These are phyloP conservation scores for Pseudogymnoascus sp. DNA, from an alignment of 2,329 filamentous ascomycete species.

Conservation along the genomic window DNA sequence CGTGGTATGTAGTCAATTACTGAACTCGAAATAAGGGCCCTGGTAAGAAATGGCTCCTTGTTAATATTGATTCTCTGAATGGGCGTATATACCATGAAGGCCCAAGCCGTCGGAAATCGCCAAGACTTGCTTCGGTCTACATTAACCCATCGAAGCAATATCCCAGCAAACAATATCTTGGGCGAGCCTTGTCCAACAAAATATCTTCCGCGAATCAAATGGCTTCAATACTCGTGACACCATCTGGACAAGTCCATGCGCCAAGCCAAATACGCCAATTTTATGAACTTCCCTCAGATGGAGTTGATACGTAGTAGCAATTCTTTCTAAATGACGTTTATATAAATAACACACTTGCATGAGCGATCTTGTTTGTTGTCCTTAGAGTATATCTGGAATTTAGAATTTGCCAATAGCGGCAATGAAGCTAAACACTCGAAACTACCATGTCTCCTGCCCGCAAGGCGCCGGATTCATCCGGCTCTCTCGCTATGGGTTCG, in stretches of 20 bases:
- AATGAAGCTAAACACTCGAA: too few relatives aligned
- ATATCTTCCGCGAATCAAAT: constrained; percentile 1
- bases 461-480: too few relatives aligned
- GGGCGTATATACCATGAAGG: neutral
- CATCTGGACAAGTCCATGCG: too few relatives aligned
- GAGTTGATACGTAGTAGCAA: neutral
- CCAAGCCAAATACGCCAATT: neutral
- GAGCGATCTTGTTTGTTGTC: too few relatives aligned
- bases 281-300: neutral
- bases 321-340: neutral
- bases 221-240: neutral
- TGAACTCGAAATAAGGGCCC: neutral
- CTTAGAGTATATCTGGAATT: neutral
- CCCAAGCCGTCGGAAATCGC: neutral
- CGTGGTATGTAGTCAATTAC: neutral
- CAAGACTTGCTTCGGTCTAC: neutral
- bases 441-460: neutral
- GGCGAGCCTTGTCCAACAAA: neutral
- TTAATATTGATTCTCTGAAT: neutral
- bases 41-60: neutral
- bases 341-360: neutral
- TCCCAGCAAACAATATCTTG: neutral
- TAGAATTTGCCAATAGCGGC: too few relatives aligned
- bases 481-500: too few relatives aligned
- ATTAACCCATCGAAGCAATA: neutral